These are phyloP conservation scores for Pseudocercospora eumusae DNA, from an alignment of 2,329 filamentous ascomycete genomes.

Conservation along the genomic window DNA sequence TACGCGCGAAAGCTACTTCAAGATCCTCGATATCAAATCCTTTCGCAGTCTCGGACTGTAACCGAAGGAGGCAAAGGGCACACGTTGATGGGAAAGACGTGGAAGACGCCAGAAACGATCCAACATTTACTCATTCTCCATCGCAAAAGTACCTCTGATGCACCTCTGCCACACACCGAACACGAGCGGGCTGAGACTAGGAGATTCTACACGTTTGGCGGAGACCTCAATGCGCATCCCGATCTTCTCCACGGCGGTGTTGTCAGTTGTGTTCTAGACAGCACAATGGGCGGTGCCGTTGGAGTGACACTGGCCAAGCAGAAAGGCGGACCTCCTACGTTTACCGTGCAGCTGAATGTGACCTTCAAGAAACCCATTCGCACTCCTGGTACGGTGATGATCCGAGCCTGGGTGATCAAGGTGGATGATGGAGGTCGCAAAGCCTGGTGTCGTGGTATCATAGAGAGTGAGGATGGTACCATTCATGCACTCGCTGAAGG, in stretches of 20 bases:
- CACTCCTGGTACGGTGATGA: constrained; percentile 28
- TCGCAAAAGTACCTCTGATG: constrained; percentile 12
- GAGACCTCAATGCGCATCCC: constrained; percentile 29
- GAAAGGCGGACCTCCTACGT: constrained; percentile 17
- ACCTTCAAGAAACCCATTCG: constrained; percentile 27
- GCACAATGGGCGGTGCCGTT: constrained; percentile 21
- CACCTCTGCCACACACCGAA: constrained; percentile 16
- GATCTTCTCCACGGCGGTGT: constrained; percentile 29
- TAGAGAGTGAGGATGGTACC: constrained; percentile 27
- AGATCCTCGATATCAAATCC: constrained; percentile 22
- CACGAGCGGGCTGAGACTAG: constrained; percentile 21
- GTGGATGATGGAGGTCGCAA: constrained; percentile 26
- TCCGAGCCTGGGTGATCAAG: constrained; percentile 26
- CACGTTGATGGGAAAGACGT: constrained; percentile 30
- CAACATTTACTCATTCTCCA: constrained; percentile 22
- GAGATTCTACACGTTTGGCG: constrained; percentile 29
- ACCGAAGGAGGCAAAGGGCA: constrained; percentile 27
- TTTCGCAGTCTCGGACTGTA: constrained; percentile 24
- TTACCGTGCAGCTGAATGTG: constrained; percentile 30
- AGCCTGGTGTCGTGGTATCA: constrained; percentile 26
- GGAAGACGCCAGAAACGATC: constrained; percentile 29
- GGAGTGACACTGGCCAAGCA: constrained; percentile 22
- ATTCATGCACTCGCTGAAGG: constrained; percentile 28
- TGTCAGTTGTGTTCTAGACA: constrained; percentile 27
- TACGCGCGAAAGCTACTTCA: constrained; percentile 19